Evolutionary conservation across 441 rosid species (phyloP).

Genomic region (Adansonia madagascariensis): DNA sequence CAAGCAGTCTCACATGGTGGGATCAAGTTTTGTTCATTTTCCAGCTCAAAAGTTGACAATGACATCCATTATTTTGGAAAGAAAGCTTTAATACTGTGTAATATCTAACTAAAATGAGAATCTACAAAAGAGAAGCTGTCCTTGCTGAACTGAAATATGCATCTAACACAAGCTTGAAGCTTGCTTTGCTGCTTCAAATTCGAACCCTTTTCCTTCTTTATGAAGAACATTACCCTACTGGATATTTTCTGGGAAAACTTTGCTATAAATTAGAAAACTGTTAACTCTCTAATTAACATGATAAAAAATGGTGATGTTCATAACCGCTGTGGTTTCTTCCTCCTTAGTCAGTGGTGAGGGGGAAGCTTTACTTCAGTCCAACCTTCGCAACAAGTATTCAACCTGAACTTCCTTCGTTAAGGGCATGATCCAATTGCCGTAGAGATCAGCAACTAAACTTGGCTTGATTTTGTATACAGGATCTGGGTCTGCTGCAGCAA

Average conservation of each 20-base stretch:
- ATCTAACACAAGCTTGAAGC: constrained; percentile 1
- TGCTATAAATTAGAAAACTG: background rate
- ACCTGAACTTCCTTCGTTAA: constrained; percentile 48
- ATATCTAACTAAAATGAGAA: background rate
- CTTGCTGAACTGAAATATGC: background rate
- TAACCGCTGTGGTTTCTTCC: background rate
- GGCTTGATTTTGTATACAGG: constrained; percentile 77
- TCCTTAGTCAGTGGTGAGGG: background rate
- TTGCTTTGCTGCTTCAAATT: background rate
- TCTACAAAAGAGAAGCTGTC: constrained; percentile 21
- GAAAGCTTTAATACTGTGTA: background rate
- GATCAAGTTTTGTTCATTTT: constrained; percentile 11
- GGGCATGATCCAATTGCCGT: constrained; percentile 42
- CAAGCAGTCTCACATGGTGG: constrained; percentile 18
- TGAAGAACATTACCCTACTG: background rate
- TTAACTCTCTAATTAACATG: background rate
- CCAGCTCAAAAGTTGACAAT: constrained; percentile 28
- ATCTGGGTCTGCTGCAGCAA: constrained; percentile 25
- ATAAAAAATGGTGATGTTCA: background rate
- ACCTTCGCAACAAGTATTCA: constrained; percentile 46
- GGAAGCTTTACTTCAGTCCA: constrained; percentile 26
- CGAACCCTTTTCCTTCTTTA: background rate
- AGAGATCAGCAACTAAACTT: constrained; percentile 48
- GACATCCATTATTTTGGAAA: constrained; percentile 17
- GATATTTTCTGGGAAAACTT: background rate